Evolutionary conservation across 1,139 yeast species (phyloP).

Genomic region (Petasospora rhodanensis): DNA sequence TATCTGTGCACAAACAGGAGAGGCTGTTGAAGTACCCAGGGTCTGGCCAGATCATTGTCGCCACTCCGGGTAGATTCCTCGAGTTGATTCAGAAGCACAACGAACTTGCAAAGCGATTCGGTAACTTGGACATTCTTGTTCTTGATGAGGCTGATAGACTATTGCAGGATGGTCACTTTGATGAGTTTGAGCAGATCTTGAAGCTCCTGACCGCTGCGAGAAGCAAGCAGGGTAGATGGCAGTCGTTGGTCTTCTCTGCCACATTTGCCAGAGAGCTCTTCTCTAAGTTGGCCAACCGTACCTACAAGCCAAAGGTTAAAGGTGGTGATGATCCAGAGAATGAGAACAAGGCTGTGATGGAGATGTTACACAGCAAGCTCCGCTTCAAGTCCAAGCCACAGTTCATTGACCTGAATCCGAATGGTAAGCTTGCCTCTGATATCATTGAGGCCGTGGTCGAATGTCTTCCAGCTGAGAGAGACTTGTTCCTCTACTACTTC

Average conservation of each 20-base stretch:
- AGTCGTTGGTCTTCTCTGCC: conserved; percentile 90
- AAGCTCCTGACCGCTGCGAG: conserved; percentile 41
- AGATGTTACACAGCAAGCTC: conserved; percentile 52
- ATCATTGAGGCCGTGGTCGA: conserved; percentile 86
- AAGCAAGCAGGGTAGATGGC: conserved; percentile 54
- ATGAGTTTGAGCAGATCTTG: conserved; percentile 80
- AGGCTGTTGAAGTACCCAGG: conserved; percentile 61
- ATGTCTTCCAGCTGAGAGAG: conserved; percentile 89
- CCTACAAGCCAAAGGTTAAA: conserved; percentile 31
- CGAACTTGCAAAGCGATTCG: conserved; percentile 49
- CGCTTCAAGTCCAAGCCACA: conserved; percentile 58
- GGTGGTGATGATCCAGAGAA: conserved; percentile 37
- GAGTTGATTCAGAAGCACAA: conserved; percentile 70
- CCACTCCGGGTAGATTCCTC: conserved; percentile 93
- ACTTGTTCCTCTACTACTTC: conserved; percentile 84
- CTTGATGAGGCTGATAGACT: conserved; percentile 97
- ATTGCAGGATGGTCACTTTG: conserved; percentile 94
- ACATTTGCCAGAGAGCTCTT: conserved; percentile 85
- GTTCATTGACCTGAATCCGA: conserved; percentile 83
- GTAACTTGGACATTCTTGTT: conserved; percentile 66
- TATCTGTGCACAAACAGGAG: conserved; percentile 89
- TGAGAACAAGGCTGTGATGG: conserved; percentile 51
- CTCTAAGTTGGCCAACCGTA: conserved; percentile 53
- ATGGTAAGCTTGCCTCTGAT: conserved; percentile 68
- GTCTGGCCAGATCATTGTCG: conserved; percentile 76